phyloP scores from a whole-genome alignment of 208 protist species.

The Leishmania tarentolae region DNA sequence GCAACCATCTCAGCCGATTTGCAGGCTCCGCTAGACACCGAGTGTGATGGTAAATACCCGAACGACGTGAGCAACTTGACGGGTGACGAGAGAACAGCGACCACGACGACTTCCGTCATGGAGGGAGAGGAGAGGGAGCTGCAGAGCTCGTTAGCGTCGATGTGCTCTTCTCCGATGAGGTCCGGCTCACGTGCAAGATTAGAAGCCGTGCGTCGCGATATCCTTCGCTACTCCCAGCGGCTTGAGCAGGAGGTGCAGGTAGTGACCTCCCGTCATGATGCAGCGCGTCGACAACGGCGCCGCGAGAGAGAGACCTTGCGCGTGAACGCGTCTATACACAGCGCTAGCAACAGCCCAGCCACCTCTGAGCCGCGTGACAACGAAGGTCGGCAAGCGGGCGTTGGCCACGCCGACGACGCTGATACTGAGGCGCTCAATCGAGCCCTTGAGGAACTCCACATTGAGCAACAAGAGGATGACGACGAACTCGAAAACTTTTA shows the following conservation, averaged over 20 bases:
- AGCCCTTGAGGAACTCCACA: conserved; percentile 25
- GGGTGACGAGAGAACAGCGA: not conserved
- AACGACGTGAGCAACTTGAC: not conserved
- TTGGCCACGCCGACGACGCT: not conserved
- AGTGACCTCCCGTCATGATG: conserved; percentile 23
- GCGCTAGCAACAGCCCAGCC: conserved; percentile 8
- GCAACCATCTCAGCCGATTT: not conserved
- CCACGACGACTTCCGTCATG: not conserved
- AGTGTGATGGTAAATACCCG: not conserved
- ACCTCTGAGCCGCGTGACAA: conserved; percentile 11
- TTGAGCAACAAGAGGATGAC: conserved; percentile 32
- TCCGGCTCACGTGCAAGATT: conserved; percentile 15
- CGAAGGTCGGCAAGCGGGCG: not conserved
- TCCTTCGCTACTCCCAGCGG: conserved; percentile 13
- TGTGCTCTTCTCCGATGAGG: not conserved
- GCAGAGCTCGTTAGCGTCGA: not conserved
- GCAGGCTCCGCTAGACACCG: not conserved
- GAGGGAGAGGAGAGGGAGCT: not conserved
- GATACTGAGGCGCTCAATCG: conserved; percentile 13
- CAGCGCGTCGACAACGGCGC: conserved; percentile 25
- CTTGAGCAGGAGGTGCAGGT: conserved; percentile 30
- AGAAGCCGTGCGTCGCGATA: conserved; percentile 24
- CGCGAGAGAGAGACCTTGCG: conserved; percentile 26
- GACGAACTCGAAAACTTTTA: conserved; percentile 27
- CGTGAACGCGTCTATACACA: conserved; percentile 18